Evolutionary conservation across 1,139 yeast species (phyloP).

Genomic region (Eremothecium sinecaudum): DNA sequence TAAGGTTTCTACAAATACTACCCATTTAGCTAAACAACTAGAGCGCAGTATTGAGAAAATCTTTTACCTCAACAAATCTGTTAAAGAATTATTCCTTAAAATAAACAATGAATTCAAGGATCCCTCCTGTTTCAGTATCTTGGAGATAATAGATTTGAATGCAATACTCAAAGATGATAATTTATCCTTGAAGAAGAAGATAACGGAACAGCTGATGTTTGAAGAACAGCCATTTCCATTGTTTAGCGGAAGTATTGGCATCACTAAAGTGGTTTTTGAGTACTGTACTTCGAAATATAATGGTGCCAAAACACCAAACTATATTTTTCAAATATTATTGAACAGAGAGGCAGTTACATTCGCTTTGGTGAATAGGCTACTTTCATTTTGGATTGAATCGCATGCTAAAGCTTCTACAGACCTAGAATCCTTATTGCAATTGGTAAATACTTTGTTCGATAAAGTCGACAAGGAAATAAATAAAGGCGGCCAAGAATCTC

Average conservation of each 20-base stretch:
- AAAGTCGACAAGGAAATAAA: slow-evolving; percentile 12
- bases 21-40: slow-evolving; percentile 12
- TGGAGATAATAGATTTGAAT: slow-evolving; percentile 18
- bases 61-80: slow-evolving; percentile 7
- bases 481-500: slow-evolving; percentile 11
- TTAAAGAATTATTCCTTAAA: slow-evolving; percentile 11
- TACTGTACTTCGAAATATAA: slow-evolving; percentile 10
- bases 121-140: slow-evolving; percentile 11
- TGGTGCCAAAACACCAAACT: slow-evolving; percentile 10
- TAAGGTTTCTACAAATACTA: slow-evolving; percentile 12
- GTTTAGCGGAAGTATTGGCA: slow-evolving; percentile 15
- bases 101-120: slow-evolving; percentile 10
- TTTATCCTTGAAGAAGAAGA: slow-evolving; percentile 20
- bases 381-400: slow-evolving; percentile 63
- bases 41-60: slow-evolving; percentile 11
- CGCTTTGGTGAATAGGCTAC: slow-evolving; percentile 18
- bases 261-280: slow-evolving; percentile 15
- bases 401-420: slow-evolving; percentile 43
- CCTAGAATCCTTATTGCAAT: slow-evolving; percentile 27
- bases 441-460: slow-evolving; percentile 17
- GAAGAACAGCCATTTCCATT: slow-evolving; percentile 25
- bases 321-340: slow-evolving; percentile 16
- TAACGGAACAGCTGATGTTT: slow-evolving; percentile 24
- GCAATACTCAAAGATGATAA: slow-evolving; percentile 20
- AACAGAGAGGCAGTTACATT: slow-evolving; percentile 19